phyloP scores from a whole-genome alignment of 2,329 filamentous ascomycete genomes.

The Zymoseptoria brevis region DNA sequence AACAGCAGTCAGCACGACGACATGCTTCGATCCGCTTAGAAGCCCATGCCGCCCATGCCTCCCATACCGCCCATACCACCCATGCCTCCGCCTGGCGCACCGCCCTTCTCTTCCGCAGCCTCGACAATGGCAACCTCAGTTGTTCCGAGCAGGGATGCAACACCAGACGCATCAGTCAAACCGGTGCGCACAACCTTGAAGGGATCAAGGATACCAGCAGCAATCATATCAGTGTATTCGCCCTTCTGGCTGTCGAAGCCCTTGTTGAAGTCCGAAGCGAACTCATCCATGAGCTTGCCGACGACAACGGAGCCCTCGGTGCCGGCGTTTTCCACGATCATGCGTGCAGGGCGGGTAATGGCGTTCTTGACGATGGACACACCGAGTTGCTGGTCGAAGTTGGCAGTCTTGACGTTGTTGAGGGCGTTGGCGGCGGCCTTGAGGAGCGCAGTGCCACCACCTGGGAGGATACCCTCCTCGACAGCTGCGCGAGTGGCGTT shows the following conservation, averaged over 20 bases:
- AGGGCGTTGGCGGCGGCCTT: conserved; percentile 93
- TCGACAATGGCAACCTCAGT: conserved; percentile 98
- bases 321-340: conserved; percentile 96
- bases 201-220: conserved; percentile 92
- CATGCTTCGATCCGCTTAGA: conserved; percentile 16
- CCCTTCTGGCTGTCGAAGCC: conserved; percentile 95
- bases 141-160: conserved; percentile 92
- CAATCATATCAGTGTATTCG: conserved; percentile 98
- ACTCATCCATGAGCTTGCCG: conserved; percentile 96
- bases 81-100: conserved; percentile 43
- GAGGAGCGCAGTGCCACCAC: conserved; percentile 94
- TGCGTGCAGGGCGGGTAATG: conserved; percentile 89
- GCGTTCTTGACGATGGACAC: conserved; percentile 96
- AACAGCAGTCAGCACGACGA: too few species aligned
- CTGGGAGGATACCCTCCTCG: conserved; percentile 97
- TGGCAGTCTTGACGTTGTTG: conserved; percentile 70
- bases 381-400: conserved; percentile 99
- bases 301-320: conserved; percentile 93
- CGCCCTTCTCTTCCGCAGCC: conserved; percentile 81
- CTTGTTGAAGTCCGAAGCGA: conserved; percentile 88
- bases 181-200: conserved; percentile 99
- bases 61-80: conserved; percentile 57
- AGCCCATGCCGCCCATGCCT: conserved; percentile 17
- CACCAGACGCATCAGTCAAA: conserved; percentile 87
- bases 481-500: conserved; percentile 97